A percentile compares a stretch with the other conserved stretches of the same genome.
These are phyloP conservation scores for Parastagonospora avenae DNA, from an alignment of 2,329 filamentous ascomycete species.

Conservation along the genomic window DNA sequence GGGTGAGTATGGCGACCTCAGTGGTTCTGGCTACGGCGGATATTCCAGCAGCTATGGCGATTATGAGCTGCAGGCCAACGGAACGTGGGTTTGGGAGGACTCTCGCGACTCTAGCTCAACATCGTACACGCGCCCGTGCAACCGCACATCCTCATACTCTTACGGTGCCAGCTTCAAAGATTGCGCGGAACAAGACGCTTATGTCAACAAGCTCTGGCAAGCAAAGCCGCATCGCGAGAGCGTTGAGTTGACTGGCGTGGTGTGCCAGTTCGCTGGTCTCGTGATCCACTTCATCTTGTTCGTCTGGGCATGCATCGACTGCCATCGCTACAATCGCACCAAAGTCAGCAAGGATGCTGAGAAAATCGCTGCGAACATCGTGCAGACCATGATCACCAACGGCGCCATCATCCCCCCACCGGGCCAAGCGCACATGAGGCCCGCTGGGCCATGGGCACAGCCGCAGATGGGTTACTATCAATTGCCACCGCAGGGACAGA, in stretches of 20 bases:
- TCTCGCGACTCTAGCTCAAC: constrained; percentile 12
- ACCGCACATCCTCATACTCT: constrained; percentile 1
- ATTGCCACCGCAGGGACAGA: constrained; percentile 15
- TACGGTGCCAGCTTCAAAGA: constrained; percentile 13
- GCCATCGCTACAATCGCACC: constrained; percentile 26
- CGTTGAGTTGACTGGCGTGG: constrained; percentile 28
- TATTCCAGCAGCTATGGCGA: constrained; percentile 18
- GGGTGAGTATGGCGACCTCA: constrained; percentile 26
- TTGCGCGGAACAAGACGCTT: constrained; percentile 39
- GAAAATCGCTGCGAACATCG: constrained; percentile 38
- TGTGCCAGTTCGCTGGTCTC: constrained; percentile 38
- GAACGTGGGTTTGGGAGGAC: constrained; percentile 38
- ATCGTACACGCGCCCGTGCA: constrained; percentile 19
- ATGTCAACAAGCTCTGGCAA: constrained; percentile 36
- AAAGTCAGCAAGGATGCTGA: constrained; percentile 37
- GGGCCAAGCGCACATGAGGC: constrained; percentile 19
- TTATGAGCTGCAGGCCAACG: constrained; percentile 32
- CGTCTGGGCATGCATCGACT: constrained; percentile 48
- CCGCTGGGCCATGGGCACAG: constrained; percentile 9
- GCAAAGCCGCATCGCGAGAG: constrained; percentile 25
- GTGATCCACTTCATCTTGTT: constrained; percentile 43
- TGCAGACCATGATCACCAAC: constrained; percentile 40
- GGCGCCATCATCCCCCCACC: constrained; percentile 36
- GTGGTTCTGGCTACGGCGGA: background rate
- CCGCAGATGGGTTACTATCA: constrained; percentile 14